Evolutionary conservation across 305 asterid species (phyloP), one percentile per base, ranked within the genome.

Genomic region (Solanum chacoense): DNA sequence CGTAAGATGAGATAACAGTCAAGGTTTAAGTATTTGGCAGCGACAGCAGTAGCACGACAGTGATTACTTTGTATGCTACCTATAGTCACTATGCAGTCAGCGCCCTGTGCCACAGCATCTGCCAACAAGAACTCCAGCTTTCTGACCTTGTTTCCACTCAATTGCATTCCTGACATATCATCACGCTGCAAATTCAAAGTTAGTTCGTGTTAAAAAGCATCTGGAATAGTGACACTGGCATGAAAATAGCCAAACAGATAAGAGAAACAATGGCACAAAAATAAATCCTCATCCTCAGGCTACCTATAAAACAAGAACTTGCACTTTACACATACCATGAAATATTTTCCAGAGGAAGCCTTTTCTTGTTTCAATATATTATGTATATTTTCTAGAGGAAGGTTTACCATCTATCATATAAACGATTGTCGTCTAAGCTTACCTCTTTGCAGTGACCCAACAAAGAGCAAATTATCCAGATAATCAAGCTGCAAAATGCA

Each of bases 11-110:
- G 97, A 95, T 91, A 94, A 88, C 95, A 95, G 89, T 94, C 98
- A 12, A 97, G 98, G 92, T 95, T 95, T 91, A 97, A 91, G 91
- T 97, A 97, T 89, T 92, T 96, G 89, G 99, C 96, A 83, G 99
- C 99, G 12, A 96, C 99, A 55, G 99, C 98, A 88, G 99, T 96
- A 86, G 99, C 98, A 36, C 99, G 95, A 85, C 99, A 97, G 89
- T 97, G 99, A 88, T 97, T 97, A 91, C 99, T 97, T 89, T 97
- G 99, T 92, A 97, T 96, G 90, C 99, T 98, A 78, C 99, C 99
- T 55, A 97, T 93, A 37, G 99, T 97, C 76, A 96, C 89, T 86
- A 97, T 89, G 84, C 99, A 96, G 88, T 96, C 99, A 74, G 98
- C 98, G 67, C 98, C 98, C 88, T 93, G 90, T 37, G 93, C 94